Base-by-base conservation (phyloP, 78 protist genomes). In the Speleostelium caveatum region DNA sequence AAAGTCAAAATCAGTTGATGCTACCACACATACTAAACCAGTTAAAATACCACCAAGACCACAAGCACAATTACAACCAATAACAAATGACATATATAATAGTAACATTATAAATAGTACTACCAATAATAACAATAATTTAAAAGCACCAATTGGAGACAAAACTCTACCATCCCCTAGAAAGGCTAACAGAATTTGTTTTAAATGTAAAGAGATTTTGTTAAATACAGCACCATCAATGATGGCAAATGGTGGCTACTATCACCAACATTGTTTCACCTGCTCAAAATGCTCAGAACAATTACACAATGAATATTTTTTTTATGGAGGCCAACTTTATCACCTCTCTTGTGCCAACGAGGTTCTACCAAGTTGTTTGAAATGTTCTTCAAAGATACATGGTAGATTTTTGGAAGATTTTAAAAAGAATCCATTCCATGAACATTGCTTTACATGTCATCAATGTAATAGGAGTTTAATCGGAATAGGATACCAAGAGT, bases 231-330 rank as follows among this genome's bases (percentile, higher is more conserved):
- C 45, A 14, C 65, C 65, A 38, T 51, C 66, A 2, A 67, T 58
- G 32, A 59, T 66, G 42, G 65, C 53, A 19, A 68, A 79, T 16
- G 41, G 41, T 16, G 51, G 66, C 49, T 79, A 79, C 28, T 79
- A 79, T 19, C 88, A 79, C 17, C 36, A 22, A 42, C 45, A 66
- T 39, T 79, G 88, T 38, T 79, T 66, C 19, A 74, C 21, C 1
- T 74, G 83, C 59, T 30, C 39, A 33, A 8, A 59, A 2, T 74
- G 83, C n/a, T 10, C 0, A 2, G 2, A 21, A 1, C 66, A 41
- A 3, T 12, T 74, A 4, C 66, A 56, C 8, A 41, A 8, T 5
- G 69, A 63, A 0, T 61, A 74, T n/a, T 38, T 21, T 2, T 7
- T 42, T 26, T 38, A 45, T 45, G 35, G n/a, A 33, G 19, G 19